phyloP scores from a whole-genome alignment of 2,329 filamentous ascomycete genomes.

The Trichoderma arundinaceum region DNA sequence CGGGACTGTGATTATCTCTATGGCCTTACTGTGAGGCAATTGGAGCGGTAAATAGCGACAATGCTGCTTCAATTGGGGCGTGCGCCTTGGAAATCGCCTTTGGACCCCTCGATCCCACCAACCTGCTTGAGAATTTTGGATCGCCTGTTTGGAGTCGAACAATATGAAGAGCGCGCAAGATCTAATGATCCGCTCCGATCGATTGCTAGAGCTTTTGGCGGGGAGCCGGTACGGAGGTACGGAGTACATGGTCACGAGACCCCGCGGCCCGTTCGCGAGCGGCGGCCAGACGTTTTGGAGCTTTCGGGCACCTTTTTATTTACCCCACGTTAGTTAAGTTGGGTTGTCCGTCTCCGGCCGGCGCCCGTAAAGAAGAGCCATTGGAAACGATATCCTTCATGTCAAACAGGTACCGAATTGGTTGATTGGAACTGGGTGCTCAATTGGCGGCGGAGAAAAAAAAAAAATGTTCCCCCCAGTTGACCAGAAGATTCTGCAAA shows the following conservation, averaged over 20 bases:
- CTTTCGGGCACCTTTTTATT: background rate
- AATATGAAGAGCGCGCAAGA: conserved; percentile 3
- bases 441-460: background rate
- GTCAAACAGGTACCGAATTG: no score
- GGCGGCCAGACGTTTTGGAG: background rate
- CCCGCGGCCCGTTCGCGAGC: conserved; percentile 43
- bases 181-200: conserved; percentile 28
- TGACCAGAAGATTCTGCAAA: conserved; percentile 58
- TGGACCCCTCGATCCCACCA: conserved; percentile 18
- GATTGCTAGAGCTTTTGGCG: background rate
- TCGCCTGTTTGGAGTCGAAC: conserved; percentile 18
- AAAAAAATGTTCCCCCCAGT: conserved; percentile 62
- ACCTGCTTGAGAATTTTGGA: conserved; percentile 23
- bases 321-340: conserved; percentile 18
- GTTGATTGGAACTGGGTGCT: background rate
- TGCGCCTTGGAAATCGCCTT: background rate
- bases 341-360: background rate
- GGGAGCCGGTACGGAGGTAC: background rate
- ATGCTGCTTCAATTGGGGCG: background rate
- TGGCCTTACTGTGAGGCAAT: background rate
- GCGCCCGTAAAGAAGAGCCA: background rate
- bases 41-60: background rate
- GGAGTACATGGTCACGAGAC: conserved; percentile 43
- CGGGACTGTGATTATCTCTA: background rate
- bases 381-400: background rate